Evolutionary conservation across 1,284 basidiomycete genomes (phyloP).

Genomic region (Ceratobasidium sp.): DNA sequence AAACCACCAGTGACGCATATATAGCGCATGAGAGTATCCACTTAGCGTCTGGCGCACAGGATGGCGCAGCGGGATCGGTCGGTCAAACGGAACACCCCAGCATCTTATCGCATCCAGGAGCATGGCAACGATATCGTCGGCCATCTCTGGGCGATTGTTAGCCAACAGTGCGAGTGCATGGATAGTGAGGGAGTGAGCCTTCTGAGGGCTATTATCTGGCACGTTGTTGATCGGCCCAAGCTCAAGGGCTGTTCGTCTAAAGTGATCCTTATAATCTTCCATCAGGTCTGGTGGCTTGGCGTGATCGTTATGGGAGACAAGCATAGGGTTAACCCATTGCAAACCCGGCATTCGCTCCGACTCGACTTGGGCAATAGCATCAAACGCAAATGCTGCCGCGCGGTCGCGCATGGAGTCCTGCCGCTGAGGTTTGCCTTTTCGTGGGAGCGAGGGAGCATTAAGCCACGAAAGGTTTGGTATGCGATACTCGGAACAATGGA

Average conservation of each 20-base stretch:
- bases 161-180: background rate
- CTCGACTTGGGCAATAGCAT: slow-evolving; percentile 24
- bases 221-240: background rate
- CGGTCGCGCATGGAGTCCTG: background rate
- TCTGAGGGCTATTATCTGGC: slow-evolving; percentile 10
- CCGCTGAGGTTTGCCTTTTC: background rate
- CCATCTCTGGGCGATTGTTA: background rate
- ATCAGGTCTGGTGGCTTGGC: background rate
- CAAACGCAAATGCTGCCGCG: background rate
- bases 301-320: background rate
- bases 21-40: background rate
- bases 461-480: slow-evolving; percentile 6
- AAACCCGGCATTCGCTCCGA: background rate
- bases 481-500: background rate
- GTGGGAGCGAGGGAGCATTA: background rate
- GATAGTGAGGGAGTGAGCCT: slow-evolving; percentile 8
- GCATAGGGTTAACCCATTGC: slow-evolving; percentile 13
- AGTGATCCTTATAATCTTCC: slow-evolving; percentile 2
- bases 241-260: background rate
- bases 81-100: background rate
- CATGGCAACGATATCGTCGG: background rate
- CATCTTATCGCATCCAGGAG: background rate
- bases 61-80: slow-evolving; percentile 1
- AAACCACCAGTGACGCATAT: slow-evolving; percentile 22
- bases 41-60: background rate